These are phyloP conservation scores for Citrus reticulata DNA, from an alignment of 345 rosid genomes.

Conservation along the genomic window DNA sequence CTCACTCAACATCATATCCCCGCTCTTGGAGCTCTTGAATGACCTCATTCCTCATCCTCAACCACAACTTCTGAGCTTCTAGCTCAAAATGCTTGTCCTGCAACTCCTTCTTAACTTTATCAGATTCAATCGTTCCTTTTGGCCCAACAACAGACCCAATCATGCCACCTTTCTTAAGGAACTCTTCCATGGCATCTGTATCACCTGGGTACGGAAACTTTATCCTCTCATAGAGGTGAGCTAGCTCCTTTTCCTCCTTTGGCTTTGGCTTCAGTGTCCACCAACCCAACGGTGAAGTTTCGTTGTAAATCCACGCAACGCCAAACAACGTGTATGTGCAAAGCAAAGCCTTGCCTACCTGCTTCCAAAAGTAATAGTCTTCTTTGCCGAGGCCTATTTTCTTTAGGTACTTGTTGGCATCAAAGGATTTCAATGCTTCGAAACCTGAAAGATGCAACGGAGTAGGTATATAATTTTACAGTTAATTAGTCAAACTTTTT, in stretches of 20 bases:
- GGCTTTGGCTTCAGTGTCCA: slow-evolving; percentile 87
- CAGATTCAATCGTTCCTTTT: slow-evolving; percentile 60
- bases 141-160: slow-evolving; percentile 71
- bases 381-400: slow-evolving; percentile 71
- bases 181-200: slow-evolving; percentile 84
- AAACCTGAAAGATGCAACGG: slow-evolving; percentile 32
- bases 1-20: slow-evolving; percentile 68
- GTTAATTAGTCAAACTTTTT: slow-evolving; percentile 7
- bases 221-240: slow-evolving; percentile 75
- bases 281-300: slow-evolving; percentile 89
- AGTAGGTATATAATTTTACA: background rate
- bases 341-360: slow-evolving; percentile 73
- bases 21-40: slow-evolving; percentile 76
- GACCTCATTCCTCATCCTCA: slow-evolving; percentile 90
- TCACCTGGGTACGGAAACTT: slow-evolving; percentile 90
- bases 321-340: slow-evolving; percentile 74
- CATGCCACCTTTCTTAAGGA: slow-evolving; percentile 74
- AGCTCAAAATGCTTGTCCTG: slow-evolving; percentile 71
- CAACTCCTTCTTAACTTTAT: slow-evolving; percentile 57
- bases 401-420: slow-evolving; percentile 52
- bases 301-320: slow-evolving; percentile 65
- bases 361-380: slow-evolving; percentile 72
- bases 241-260: slow-evolving; percentile 73
- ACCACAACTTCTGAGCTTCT: slow-evolving; percentile 76
- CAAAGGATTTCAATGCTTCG: slow-evolving; percentile 45